phyloP scores from a whole-genome alignment of 2,329 filamentous ascomycete genomes.

The Aspergillaceae sp. region DNA sequence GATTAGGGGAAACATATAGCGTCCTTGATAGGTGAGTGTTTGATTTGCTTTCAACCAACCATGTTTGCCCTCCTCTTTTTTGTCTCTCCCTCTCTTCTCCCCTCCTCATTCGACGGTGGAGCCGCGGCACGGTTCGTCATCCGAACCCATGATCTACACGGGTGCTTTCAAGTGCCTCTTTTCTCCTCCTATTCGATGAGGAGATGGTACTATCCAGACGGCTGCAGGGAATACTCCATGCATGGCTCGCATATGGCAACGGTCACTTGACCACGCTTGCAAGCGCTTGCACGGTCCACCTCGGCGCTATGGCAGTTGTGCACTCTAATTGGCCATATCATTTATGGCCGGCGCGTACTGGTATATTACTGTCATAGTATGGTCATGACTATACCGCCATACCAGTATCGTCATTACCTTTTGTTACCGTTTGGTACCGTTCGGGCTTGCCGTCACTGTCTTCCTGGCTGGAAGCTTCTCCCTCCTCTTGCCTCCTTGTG shows the following conservation, averaged over 20 bases:
- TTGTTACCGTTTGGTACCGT: constrained; percentile 14
- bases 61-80: constrained; percentile 10
- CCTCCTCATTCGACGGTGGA: constrained; percentile 16
- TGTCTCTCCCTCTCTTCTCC: not conserved
- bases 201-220: constrained; percentile 1
- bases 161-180: constrained; percentile 16
- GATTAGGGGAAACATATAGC: constrained; percentile 64
- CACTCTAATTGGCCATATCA: constrained; percentile 11
- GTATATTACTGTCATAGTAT: constrained; percentile 23
- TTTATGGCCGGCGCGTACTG: constrained; percentile 18
- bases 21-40: constrained; percentile 83
- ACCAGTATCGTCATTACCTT: not conserved
- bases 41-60: constrained; percentile 13
- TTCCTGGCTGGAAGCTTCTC: constrained; percentile 2
- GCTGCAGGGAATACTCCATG: constrained; percentile 16
- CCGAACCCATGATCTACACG: constrained; percentile 25
- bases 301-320: constrained; percentile 4
- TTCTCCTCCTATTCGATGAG: constrained; percentile 14
- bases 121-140: constrained; percentile 20
- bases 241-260: constrained; percentile 47
- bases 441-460: constrained; percentile 7
- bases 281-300: constrained; percentile 8
- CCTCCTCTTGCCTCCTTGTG: constrained; percentile 1
- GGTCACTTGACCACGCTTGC: constrained; percentile 49
- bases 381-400: constrained; percentile 19